Base-by-base conservation (phyloP, 257 asterid genomes). In the Gardenia jasminoides region DNA sequence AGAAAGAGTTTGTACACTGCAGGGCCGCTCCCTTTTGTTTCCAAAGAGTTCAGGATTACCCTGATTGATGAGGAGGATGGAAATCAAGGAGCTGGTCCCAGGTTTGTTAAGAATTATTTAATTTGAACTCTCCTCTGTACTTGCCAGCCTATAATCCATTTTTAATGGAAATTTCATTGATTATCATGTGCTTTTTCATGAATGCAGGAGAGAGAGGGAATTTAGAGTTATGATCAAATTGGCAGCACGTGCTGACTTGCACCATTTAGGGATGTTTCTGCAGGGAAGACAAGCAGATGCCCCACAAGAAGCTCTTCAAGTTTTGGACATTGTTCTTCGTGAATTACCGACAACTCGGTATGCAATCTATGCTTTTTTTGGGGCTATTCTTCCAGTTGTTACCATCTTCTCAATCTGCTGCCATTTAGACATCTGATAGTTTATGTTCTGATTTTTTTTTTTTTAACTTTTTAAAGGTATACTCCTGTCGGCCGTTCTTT, bases 231-330 rank as follows among this genome's bases (percentile, higher is more conserved):
- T 88, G 52, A 93, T 95, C 78, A 95, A 95, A 78, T 87, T 91
- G 56, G 99, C 96, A 39, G 94, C 98, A 26, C 97, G 99, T 36
- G 98, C 97, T 77, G 97, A 95, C 79, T 86, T 95, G 88, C 99
- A 93, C 79, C 97, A 95, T 74, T 76, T 95, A 83, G 97, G 91
- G 73, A 87, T 95, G 99, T 95, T 95, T 76, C 81, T 95, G 75
- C 89, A 91, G 84, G 99, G 99, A 31, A 89, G 85, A 78, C 98
- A 92, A 76, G 93, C 99, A 39, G 99, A 95, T 90, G 98, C 97
- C 15, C 99, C 99, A 0, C 97, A 95, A 72, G 99, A 95, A 83
- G 97, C 99, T 24, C 92, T 95, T 67, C 98, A 95, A 87, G 98
- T 93, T 75, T 50, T 95, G 82, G 99, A 95, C 86, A 93, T 95